Percentiles rank a stretch among this genome's conserved stretches.
Evolutionary conservation across 345 rosid genomes (phyloP).

Genomic region (Pistacia atlantica): DNA sequence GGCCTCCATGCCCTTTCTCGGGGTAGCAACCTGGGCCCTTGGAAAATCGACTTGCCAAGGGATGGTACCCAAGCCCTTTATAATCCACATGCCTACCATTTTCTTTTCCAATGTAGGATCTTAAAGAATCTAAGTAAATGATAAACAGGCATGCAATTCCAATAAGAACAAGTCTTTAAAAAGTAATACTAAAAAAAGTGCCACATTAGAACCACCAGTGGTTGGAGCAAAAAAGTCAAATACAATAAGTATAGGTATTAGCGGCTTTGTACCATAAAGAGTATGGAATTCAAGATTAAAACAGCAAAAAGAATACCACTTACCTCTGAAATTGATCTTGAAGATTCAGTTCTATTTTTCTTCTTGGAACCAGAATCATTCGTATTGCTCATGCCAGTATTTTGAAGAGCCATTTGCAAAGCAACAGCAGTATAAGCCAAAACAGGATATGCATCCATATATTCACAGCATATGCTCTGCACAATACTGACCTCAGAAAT

Average conservation of each 20-base stretch:
- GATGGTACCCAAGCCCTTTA: no score
- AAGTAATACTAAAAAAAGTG: not conserved
- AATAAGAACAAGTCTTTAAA: not conserved
- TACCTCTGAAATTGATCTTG: conserved; percentile 48
- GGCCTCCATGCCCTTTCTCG: no score
- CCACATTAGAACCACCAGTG: not conserved
- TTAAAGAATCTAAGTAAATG: not conserved
- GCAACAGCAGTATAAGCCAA: conserved; percentile 75
- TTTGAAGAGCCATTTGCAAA: conserved; percentile 55
- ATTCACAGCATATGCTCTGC: conserved; percentile 50
- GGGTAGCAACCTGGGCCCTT: no score
- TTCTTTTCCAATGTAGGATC: no score
- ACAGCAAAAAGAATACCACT: conserved; percentile 20
- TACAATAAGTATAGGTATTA: not conserved
- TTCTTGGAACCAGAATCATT: conserved; percentile 26
- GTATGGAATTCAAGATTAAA: conserved; percentile 19
- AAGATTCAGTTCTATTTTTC: conserved; percentile 23
- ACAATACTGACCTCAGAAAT: conserved; percentile 75
- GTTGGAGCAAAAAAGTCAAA: not conserved
- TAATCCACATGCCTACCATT: no score
- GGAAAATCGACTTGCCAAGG: no score
- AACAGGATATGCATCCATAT: conserved; percentile 68
- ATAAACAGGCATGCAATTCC: not conserved
- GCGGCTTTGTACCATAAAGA: not conserved
- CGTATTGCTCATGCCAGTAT: conserved; percentile 20